Base-by-base conservation (phyloP, 1,139 yeast genomes). In the Pichia sp. region DNA sequence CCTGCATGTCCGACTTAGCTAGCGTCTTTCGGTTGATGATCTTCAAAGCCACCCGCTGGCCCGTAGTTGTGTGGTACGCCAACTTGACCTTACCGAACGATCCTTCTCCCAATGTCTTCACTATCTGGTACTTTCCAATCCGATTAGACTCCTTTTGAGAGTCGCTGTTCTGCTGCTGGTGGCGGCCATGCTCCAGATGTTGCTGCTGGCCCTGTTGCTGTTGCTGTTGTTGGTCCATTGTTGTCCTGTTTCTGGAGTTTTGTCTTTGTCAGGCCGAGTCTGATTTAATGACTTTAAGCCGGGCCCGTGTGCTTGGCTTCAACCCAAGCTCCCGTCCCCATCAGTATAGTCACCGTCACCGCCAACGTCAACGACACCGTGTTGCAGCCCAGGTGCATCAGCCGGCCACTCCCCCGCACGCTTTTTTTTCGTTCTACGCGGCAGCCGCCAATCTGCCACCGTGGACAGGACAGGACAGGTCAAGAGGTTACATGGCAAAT, bases 1-100 rank as follows among this genome's bases (percentile, higher is more conserved):
- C 98, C 68, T 93, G 97, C 99, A 93, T 93, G 71, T 93, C 99
- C 7, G 92, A 83, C 69, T 93, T 93, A 54, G 97, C 96, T 67
- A 93, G 77, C 0, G 97, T 90, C 72, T 90, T 92, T 61, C 96
- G 78, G 71, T 93, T 90, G 74, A 93, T 93, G 70, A 93, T 93
- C 72, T 93, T 93, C 60, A 93, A 77, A 3, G 99, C 99, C 23
- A 93, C 99, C 62, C 86, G 80, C 66, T 93, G 97, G 40, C 96
- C 96, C 1, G 98, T 93, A 13, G 88, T 86, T 64, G 88, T 76
- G 70, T 93, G 98, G 68, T 90, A 92, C 1, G 99, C 99, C 65
- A 93, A 77, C 69, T 93, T 93, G 63, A 93, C 99, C 69, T 93
- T 93, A 64, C 99, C 99, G 68, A 93, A 93, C 0, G 98, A 92